These are phyloP conservation scores for Nicotiana attenuata DNA, from an alignment of 257 asterid species.

Conservation along the genomic window DNA sequence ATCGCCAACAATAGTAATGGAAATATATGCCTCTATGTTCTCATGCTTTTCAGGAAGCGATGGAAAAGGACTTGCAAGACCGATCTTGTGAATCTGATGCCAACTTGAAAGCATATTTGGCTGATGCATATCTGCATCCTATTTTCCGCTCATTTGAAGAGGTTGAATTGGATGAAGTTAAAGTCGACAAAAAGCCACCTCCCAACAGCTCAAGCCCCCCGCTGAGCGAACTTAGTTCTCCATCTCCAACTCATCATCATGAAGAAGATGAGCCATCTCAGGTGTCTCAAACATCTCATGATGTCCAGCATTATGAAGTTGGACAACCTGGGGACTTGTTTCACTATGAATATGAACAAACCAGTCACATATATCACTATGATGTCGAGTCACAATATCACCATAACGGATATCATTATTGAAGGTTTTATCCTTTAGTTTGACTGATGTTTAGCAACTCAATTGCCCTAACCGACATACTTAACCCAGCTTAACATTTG, in stretches of 20 bases:
- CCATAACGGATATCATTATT: conserved; percentile 45
- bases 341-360: conserved; percentile 26
- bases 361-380: conserved; percentile 20
- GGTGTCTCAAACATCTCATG: conserved; percentile 1
- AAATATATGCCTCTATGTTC: not conserved
- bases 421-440: conserved; percentile 1
- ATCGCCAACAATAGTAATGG: not conserved
- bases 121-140: conserved; percentile 93
- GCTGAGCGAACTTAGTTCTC: conserved; percentile 46
- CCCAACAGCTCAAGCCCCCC: conserved; percentile 29
- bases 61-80: conserved; percentile 67
- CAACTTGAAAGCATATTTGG: conserved; percentile 56
- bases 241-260: conserved; percentile 35
- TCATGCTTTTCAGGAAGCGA: conserved; percentile 68
- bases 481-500: not conserved
- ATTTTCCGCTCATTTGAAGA: conserved; percentile 83
- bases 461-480: not conserved
- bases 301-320: conserved; percentile 46
- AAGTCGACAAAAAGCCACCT: conserved; percentile 32
- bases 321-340: conserved; percentile 31
- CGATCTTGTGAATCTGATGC: conserved; percentile 42
- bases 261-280: conserved; percentile 37
- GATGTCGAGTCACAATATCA: conserved; percentile 31
- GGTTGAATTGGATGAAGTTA: conserved; percentile 60
- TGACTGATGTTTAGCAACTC: not conserved